Conservation (phyloP, 1,284 basidiomycete species). For the Entoloma clypeatum region DNA sequence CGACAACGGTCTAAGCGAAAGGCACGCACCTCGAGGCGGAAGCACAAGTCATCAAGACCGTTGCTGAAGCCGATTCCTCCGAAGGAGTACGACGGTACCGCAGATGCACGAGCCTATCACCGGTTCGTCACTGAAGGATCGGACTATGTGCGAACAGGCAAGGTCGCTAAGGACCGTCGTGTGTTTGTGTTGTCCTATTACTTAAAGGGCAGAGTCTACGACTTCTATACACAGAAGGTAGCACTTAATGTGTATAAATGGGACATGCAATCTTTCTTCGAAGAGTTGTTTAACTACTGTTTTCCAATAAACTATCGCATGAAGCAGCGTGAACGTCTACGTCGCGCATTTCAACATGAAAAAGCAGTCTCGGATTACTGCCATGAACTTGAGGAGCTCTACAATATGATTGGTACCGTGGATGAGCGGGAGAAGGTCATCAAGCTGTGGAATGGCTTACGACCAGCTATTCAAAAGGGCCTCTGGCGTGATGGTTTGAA, state of each 20-base stretch:
- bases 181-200: constrained; percentile 25
- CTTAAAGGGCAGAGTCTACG: constrained; percentile 32
- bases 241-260: constrained; percentile 24
- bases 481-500: constrained; percentile 28
- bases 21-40: neutral
- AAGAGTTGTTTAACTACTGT: constrained; percentile 38
- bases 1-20: neutral
- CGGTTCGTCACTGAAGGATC: constrained; percentile 28
- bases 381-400: constrained; percentile 30
- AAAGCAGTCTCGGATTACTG: constrained; percentile 25
- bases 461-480: constrained; percentile 23
- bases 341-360: constrained; percentile 19
- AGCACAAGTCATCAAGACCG: neutral
- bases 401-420: constrained; percentile 27
- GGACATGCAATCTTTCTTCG: constrained; percentile 29
- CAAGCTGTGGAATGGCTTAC: constrained; percentile 32
- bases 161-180: constrained; percentile 18
- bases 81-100: constrained; percentile 26
- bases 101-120: constrained; percentile 23
- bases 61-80: constrained; percentile 24
- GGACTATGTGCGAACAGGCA: constrained; percentile 26
- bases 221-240: constrained; percentile 36
- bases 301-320: constrained; percentile 10
- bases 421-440: constrained; percentile 28
- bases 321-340: constrained; percentile 18